Evolutionary conservation across 495 filamentous ascomycete species (phyloP).

Genomic region (Astrocystis sublimbata): DNA sequence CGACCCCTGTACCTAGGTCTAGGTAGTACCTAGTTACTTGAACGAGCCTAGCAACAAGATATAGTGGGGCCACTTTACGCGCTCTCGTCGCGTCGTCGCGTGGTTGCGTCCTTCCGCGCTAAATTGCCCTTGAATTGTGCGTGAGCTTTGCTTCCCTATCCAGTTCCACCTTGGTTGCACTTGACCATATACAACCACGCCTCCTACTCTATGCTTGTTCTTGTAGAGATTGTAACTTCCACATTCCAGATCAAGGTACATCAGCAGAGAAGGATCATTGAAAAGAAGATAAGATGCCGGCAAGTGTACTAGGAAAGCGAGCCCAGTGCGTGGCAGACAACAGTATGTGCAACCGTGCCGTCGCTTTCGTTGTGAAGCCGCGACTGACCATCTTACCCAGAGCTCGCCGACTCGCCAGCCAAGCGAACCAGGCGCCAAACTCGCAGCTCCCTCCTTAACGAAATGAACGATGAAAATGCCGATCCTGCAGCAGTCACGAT

Average conservation of each 20-base stretch:
- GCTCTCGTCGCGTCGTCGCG: slow-evolving; percentile 25
- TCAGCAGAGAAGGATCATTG: not conserved
- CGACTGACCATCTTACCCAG: slow-evolving; percentile 36
- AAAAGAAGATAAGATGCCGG: slow-evolving; percentile 52
- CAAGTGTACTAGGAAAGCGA: slow-evolving; percentile 72
- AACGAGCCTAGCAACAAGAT: not conserved
- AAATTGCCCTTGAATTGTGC: slow-evolving; percentile 22
- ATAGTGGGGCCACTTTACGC: slow-evolving; percentile 28
- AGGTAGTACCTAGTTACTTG: not conserved
- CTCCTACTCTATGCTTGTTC: not conserved
- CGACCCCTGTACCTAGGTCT: too few species aligned
- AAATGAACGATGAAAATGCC: slow-evolving; percentile 59
- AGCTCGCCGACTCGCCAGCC: slow-evolving; percentile 42
- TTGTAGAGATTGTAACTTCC: not conserved
- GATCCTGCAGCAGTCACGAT: slow-evolving; percentile 48
- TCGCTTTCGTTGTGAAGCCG: slow-evolving; percentile 23
- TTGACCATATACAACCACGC: not conserved
- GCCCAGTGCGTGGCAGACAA: slow-evolving; percentile 55
- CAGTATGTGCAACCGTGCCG: slow-evolving; percentile 52
- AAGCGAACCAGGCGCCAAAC: slow-evolving; percentile 63
- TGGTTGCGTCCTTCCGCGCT: slow-evolving; percentile 31
- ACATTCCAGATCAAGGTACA: not conserved
- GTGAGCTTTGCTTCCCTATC: slow-evolving; percentile 3
- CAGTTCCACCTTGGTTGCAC: slow-evolving; percentile 3
- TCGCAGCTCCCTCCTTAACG: slow-evolving; percentile 33